A percentile compares a stretch with the other conserved stretches of the same genome.
phyloP scores from a whole-genome alignment of 176 grass and related monocot species.

The Ampelocalamus luodianensis region DNA sequence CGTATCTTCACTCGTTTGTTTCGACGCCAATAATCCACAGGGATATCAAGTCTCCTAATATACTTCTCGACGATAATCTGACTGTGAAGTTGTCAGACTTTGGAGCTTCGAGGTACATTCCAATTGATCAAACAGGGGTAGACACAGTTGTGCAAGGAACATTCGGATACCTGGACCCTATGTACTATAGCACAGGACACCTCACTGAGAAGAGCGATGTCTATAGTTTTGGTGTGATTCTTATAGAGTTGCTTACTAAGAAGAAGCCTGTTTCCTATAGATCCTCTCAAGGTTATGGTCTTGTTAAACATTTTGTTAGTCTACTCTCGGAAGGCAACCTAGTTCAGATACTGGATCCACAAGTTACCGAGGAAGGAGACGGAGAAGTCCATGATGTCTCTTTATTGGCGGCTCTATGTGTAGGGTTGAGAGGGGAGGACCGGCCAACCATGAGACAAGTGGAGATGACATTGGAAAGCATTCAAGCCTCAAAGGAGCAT shows the following conservation, averaged over 20 bases:
- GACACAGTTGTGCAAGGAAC: background rate
- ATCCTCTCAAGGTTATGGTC: background rate
- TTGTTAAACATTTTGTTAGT: background rate
- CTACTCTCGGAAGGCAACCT: background rate
- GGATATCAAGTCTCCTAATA: background rate
- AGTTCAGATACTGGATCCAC: background rate
- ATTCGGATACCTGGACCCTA: background rate
- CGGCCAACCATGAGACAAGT: background rate
- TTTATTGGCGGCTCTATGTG: background rate
- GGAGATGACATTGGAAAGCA: background rate
- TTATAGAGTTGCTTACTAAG: background rate
- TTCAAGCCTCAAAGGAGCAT: background rate
- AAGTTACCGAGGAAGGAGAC: background rate
- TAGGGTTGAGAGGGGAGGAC: background rate
- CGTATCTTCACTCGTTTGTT: background rate
- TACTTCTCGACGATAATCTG: background rate
- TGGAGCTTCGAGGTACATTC: background rate
- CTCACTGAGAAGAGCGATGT: background rate
- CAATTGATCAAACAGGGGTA: background rate
- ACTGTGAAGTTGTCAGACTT: background rate
- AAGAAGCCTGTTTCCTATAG: background rate
- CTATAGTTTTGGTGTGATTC: background rate
- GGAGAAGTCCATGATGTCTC: background rate
- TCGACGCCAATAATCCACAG: background rate
- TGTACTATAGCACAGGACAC: background rate